Evolutionary conservation across 495 filamentous ascomycete genomes (phyloP), one percentile per base, ranked within the genome.

Genomic region (Xylaria telfairii): DNA sequence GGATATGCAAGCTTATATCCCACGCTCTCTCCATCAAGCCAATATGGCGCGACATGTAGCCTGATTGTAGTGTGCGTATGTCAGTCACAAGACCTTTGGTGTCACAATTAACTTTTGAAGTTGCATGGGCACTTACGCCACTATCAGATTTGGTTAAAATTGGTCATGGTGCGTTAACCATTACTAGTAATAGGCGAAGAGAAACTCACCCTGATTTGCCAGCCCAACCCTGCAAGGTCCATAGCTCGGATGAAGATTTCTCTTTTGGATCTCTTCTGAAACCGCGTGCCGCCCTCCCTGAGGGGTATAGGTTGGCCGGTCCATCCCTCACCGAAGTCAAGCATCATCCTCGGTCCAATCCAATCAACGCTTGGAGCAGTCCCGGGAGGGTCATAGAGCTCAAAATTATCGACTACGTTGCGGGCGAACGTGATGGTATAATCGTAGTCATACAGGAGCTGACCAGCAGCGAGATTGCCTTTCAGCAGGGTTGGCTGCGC

Each of bases 121-220:
- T 37, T 19, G 54, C 28, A 61, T 3, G 26, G 17, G n/a, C 26
- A 61, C 57, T 61, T 41, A 61, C 57, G 57, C 57, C 57, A 61
- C 57, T 61, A 61, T 4, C 24, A 61, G 10, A 41, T 19, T 39
- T 24, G 37, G 9, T 37, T 15, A 37, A 42, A 21, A 41, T 41
- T 41, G 12, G 17, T 2, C 57, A 61, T 15, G 57, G 17, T 19
- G 21, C 32, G 37, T 61, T 42, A 41, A 41, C 8, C 8, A 61
- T 15, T 57, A n/a, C 30, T 37, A 37, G 15, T 57, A 13, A 24
- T 1, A 39, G 21, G 21, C 34, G 21, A 24, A 26, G n/a, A 41
- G 8, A 61, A 24, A 61, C 57, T 41, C 37, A 61, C 57, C 37
- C 57, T 37, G 15, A 13, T 13, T 39, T 26, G 3, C 32, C 37